Percentiles rank a stretch among this genome's conserved stretches.
These are phyloP conservation scores for Colletotrichum endophyticum DNA, from an alignment of 2,329 filamentous ascomycete genomes.

Conservation along the genomic window DNA sequence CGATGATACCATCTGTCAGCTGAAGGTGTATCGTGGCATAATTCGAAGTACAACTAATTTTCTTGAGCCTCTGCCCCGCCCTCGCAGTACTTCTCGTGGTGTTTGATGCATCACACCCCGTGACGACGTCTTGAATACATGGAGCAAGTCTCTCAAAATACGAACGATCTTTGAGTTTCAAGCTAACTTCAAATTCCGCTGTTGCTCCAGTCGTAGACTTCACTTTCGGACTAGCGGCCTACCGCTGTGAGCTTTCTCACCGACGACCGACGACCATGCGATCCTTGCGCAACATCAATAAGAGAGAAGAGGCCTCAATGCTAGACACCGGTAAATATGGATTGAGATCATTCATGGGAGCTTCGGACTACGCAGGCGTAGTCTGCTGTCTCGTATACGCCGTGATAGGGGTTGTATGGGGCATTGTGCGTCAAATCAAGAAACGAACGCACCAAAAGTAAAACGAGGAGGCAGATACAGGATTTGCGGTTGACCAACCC, in stretches of 20 bases:
- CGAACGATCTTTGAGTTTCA: neutral
- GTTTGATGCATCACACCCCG: fast-evolving
- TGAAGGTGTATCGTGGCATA: neutral
- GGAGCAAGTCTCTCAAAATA: neutral
- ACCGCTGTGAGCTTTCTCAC: neutral
- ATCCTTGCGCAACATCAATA: neutral
- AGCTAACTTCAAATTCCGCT: neutral
- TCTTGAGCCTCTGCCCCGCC: neutral
- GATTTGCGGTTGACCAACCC: neutral
- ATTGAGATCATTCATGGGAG: neutral
- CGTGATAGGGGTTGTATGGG: neutral
- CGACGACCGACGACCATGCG: neutral
- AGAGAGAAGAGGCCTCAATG: neutral
- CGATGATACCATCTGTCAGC: neutral
- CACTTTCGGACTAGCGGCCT: neutral
- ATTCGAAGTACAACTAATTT: neutral
- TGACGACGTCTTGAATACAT: neutral
- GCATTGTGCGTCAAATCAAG: neutral
- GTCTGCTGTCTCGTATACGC: neutral
- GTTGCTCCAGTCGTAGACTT: neutral
- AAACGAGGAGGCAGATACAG: neutral
- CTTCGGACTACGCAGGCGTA: neutral
- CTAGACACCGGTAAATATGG: neutral
- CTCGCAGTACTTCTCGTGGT: neutral
- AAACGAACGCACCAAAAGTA: neutral